phyloP scores from a whole-genome alignment of 1,284 basidiomycete species.

The Cryptococcus hybrid region DNA sequence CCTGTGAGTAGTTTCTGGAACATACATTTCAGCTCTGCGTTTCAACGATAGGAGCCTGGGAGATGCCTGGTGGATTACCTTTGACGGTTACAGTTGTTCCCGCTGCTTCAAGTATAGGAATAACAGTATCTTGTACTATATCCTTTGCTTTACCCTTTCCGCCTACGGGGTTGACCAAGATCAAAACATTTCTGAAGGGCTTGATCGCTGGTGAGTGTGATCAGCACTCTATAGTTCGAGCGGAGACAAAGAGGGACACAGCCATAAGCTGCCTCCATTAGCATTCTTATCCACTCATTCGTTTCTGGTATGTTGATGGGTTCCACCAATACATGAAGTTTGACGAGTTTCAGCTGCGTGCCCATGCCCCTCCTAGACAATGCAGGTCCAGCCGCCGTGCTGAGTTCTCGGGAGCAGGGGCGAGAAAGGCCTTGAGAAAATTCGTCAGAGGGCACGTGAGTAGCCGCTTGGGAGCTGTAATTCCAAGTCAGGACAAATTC shows the following conservation, averaged over 20 bases:
- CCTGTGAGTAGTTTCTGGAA: conserved; percentile 65
- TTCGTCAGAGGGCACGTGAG: conserved; percentile 32
- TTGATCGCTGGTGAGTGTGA: conserved; percentile 53
- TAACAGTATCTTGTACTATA: conserved; percentile 64
- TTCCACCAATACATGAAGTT: conserved; percentile 45
- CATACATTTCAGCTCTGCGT: background rate
- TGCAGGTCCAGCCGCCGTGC: conserved; percentile 34
- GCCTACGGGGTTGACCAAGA: conserved; percentile 86
- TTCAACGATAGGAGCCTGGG: conserved; percentile 25
- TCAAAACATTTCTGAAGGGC: conserved; percentile 58
- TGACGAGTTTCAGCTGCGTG: conserved; percentile 26
- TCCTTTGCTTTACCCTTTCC: conserved; percentile 73
- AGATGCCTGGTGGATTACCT: conserved; percentile 50
- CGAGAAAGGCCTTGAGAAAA: conserved; percentile 31
- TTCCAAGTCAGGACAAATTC: background rate
- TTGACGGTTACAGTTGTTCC: conserved; percentile 64
- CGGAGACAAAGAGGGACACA: conserved; percentile 49
- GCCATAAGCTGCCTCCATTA: conserved; percentile 63
- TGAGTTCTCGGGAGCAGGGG: conserved; percentile 8
- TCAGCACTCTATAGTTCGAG: background rate
- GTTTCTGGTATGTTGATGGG: conserved; percentile 43
- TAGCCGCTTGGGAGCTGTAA: conserved; percentile 40
- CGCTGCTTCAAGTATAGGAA: conserved; percentile 78
- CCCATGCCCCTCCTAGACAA: conserved; percentile 23
- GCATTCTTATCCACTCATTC: conserved; percentile 58